Conservation (phyloP, 306 rosid genomes). For the Trifolium pratense region DNA sequence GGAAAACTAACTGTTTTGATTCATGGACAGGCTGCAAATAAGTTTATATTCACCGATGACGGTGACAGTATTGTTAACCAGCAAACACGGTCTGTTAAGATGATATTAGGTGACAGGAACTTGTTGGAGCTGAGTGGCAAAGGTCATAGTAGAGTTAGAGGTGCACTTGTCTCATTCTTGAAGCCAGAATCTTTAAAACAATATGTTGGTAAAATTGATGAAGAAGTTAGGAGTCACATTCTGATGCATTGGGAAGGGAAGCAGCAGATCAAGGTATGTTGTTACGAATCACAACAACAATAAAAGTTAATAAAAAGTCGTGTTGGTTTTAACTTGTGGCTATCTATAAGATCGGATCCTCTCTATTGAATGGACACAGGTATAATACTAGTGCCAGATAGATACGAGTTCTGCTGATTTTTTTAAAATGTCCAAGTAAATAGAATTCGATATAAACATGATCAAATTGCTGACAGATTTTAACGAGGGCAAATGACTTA, state of each 20-base stretch:
- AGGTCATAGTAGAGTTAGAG: constrained; percentile 73
- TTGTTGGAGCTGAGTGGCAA: constrained; percentile 54
- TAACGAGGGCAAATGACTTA: background rate
- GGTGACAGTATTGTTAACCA: constrained; percentile 40
- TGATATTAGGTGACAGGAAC: constrained; percentile 60
- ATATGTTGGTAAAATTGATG: constrained; percentile 69
- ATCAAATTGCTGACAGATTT: background rate
- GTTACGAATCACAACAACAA: background rate
- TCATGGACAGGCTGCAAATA: constrained; percentile 72
- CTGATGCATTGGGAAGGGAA: constrained; percentile 69
- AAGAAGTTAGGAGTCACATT: constrained; percentile 46
- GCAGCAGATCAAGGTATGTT: constrained; percentile 54
- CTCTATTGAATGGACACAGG: too few relatives aligned
- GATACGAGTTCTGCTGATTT: too few relatives aligned
- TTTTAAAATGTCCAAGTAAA: background rate
- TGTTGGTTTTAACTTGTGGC: background rate
- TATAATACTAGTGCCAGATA: too few relatives aligned
- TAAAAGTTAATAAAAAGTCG: background rate
- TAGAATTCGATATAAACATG: background rate
- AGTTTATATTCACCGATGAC: constrained; percentile 54
- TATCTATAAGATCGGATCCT: too few relatives aligned
- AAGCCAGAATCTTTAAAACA: constrained; percentile 74
- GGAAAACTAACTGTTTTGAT: constrained; percentile 75
- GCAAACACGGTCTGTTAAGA: constrained; percentile 53
- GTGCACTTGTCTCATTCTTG: constrained; percentile 67